Evolutionary conservation across 768 basidiomycete genomes (phyloP), one percentile per base, ranked within the genome.

Genomic region (Mycena rosella): DNA sequence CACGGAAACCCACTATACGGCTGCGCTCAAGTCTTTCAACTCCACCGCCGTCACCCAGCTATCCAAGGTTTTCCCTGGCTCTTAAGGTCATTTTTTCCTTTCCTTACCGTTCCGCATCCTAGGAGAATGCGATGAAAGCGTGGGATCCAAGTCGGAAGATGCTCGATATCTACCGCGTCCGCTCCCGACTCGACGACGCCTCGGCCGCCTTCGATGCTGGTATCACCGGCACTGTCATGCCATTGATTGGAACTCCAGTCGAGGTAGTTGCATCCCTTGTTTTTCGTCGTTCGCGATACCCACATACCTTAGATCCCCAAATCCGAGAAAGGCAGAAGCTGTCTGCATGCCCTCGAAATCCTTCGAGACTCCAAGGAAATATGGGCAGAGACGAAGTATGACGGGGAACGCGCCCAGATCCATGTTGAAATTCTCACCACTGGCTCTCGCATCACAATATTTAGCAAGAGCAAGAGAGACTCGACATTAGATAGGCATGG

Each of bases 311-410:
- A 87, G 93, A 89, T 96, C 7, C 96, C 96, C 0, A 96, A 95
- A 78, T 93, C 93, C 26, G 80, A 84, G 34, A 96, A 96, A 74
- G 95, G 91, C 3, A 83, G 86, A 56, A 83, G 87, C 5, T 87
- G 89, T 48, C 70, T 79, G 14, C 84, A 92, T 55, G 90, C 88
- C 20, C 77, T 93, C 51, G 65, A 80, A 47, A 76, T 81, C 60
- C 80, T 92, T 63, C 68, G 60, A 40, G 36, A 75, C 40, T 78
- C 83, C 0, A 80, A 83, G 14, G 78, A 75, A 29, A 82, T 96
- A 11, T 96, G 92, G 88, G 93, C 91, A 2, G 96, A 98, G 79
- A 96, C 90, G 0, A 98, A 98, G 77, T 96, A 96, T 76, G 96
- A 97, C 64, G 96, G 96, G 13, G 96, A 97, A 78, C 86, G 96